Evolutionary conservation across 2,329 filamentous ascomycete species (phyloP).

Genomic region (Ascochyta koolunga): DNA sequence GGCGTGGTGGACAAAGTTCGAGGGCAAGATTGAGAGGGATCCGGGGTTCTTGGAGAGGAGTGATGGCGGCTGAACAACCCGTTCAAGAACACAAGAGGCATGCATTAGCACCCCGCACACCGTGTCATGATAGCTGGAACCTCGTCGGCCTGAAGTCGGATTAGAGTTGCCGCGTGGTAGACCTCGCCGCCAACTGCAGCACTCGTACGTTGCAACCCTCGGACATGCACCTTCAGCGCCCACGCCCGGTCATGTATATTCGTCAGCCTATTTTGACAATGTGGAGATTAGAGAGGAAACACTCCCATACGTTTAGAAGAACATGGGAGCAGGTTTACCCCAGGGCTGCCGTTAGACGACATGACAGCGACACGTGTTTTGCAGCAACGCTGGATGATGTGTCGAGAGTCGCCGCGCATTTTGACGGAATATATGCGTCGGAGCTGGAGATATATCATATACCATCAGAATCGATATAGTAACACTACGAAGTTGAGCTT

Average conservation of each 20-base stretch:
- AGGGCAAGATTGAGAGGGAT: constrained; percentile 81
- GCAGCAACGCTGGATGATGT: too few species aligned
- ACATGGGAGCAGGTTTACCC: neutral
- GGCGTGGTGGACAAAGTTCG: constrained; percentile 98
- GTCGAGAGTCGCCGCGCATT: too few species aligned
- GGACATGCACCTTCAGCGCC: neutral
- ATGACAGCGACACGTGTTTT: neutral
- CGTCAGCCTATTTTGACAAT: neutral
- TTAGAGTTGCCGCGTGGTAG: neutral
- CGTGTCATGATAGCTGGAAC: neutral
- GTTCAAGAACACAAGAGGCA: neutral
- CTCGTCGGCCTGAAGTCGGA: neutral
- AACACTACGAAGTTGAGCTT: neutral
- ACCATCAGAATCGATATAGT: neutral
- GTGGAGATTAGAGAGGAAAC: neutral
- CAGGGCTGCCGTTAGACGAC: neutral
- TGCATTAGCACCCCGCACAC: neutral
- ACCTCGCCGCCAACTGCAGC: neutral
- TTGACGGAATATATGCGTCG: too few species aligned
- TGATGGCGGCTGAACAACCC: constrained; percentile 50
- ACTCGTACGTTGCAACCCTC: neutral
- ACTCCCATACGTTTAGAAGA: neutral
- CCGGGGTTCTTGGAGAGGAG: constrained; percentile 85
- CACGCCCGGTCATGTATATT: neutral
- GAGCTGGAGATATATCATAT: too few species aligned